A percentile compares a stretch with the other conserved stretches of the same genome.
Evolutionary conservation across 2,329 filamentous ascomycete species (phyloP).

Genomic region (Diaporthe sp.): DNA sequence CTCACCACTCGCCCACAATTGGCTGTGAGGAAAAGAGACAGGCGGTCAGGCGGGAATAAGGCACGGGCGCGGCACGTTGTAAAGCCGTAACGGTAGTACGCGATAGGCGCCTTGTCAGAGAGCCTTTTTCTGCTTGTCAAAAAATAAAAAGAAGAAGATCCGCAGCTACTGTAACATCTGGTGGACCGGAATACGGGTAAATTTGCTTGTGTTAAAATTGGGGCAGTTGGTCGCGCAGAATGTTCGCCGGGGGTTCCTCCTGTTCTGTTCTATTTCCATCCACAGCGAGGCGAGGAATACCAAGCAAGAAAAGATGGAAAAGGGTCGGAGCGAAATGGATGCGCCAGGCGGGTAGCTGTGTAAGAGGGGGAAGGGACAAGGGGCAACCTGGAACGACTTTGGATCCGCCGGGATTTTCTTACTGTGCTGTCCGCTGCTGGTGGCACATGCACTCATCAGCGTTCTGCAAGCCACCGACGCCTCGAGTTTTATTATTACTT

Average conservation of each 20-base stretch:
- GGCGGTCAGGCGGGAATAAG: constrained; percentile 17
- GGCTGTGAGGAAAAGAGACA: neutral
- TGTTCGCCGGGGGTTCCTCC: neutral
- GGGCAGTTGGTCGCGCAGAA: neutral
- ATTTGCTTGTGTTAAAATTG: neutral
- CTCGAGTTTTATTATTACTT: neutral
- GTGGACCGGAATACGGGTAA: constrained; percentile 16
- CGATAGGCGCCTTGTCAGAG: neutral
- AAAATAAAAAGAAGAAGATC: neutral
- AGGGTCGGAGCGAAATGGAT: neutral
- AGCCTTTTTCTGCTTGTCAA: neutral
- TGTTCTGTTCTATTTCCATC: constrained; percentile 32
- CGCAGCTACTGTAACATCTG: neutral
- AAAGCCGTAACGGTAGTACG: neutral
- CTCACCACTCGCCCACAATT: neutral
- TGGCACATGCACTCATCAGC: neutral
- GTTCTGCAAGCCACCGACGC: constrained; percentile 2
- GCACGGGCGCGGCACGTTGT: neutral
- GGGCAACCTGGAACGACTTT: neutral
- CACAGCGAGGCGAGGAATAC: neutral
- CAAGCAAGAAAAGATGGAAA: neutral
- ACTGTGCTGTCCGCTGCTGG: neutral
- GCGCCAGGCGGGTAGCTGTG: neutral
- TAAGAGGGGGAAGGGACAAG: neutral
- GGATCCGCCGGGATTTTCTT: constrained; percentile 2